Percentiles rank a stretch among this genome's conserved stretches.
Conservation (phyloP, 2,329 filamentous ascomycete species). For the Aspergillus brunneoviolaceus region DNA sequence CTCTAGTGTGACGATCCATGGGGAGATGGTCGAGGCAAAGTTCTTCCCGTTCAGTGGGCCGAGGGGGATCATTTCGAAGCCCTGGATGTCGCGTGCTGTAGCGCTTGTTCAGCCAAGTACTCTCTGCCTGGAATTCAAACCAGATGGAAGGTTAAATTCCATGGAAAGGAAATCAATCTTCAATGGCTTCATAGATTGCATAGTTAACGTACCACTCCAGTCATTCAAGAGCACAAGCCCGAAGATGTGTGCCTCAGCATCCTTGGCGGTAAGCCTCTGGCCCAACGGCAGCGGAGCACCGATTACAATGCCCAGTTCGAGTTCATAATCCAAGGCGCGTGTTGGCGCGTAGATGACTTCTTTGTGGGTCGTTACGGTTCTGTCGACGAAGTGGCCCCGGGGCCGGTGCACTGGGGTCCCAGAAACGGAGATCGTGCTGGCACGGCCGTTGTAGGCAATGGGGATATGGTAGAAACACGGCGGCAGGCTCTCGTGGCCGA, state of each 20-base stretch:
- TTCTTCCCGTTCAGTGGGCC: slow-evolving; percentile 63
- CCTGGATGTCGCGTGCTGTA: slow-evolving; percentile 55
- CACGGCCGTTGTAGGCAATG: slow-evolving; percentile 56
- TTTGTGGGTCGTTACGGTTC: slow-evolving; percentile 14
- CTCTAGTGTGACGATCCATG: slow-evolving; percentile 62
- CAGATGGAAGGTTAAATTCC: too few relatives aligned
- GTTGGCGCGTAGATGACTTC: slow-evolving; percentile 25
- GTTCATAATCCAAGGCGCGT: slow-evolving; percentile 38
- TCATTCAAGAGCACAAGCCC: slow-evolving; percentile 63
- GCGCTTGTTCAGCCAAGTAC: too few relatives aligned
- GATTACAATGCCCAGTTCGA: slow-evolving; percentile 49
- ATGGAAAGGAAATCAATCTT: too few relatives aligned
- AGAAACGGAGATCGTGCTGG: slow-evolving; percentile 54
- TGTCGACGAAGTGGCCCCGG: slow-evolving; percentile 36
- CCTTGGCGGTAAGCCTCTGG: slow-evolving; percentile 41
- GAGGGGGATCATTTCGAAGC: slow-evolving; percentile 59
- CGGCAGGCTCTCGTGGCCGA: slow-evolving; percentile 25
- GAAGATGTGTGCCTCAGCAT: slow-evolving; percentile 61
- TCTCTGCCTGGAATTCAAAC: too few relatives aligned
- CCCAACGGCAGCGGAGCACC: slow-evolving; percentile 43
- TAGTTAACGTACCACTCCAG: slow-evolving; percentile 45
- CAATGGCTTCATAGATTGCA: too few relatives aligned
- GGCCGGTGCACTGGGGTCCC: slow-evolving; percentile 52
- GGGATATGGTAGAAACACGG: slow-evolving; percentile 50
- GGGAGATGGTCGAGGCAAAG: slow-evolving; percentile 60